phyloP scores from a whole-genome alignment of 2,329 filamentous ascomycete species.

The Fusarium pseudoanthophilum region DNA sequence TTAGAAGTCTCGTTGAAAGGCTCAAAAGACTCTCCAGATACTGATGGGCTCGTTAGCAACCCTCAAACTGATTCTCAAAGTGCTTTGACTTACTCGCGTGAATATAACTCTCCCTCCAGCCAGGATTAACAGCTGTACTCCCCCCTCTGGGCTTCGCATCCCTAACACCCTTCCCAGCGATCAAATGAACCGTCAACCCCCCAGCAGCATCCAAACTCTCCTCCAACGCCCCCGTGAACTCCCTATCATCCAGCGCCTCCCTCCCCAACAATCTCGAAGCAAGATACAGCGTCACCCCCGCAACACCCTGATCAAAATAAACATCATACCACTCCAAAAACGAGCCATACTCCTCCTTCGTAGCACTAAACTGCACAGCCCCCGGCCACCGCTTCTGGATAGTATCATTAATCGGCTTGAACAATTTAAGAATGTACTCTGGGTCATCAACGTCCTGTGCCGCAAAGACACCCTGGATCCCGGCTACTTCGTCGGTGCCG shows the following conservation, averaged over 20 bases:
- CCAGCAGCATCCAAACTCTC: conserved; percentile 46
- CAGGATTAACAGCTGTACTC: conserved; percentile 59
- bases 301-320: conserved; percentile 50
- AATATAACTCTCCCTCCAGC: conserved; percentile 60
- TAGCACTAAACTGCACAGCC: conserved; percentile 29
- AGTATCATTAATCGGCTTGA: conserved; percentile 52
- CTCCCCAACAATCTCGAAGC: conserved; percentile 58
- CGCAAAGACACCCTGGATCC: conserved; percentile 49
- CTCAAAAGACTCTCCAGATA: conserved; percentile 42
- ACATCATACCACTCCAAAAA: conserved; percentile 53
- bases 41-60: conserved; percentile 15
- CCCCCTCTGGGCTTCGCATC: conserved; percentile 58
- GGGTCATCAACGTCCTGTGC: conserved; percentile 51
- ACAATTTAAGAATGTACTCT: conserved; percentile 41
- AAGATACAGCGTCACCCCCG: conserved; percentile 51
- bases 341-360: conserved; percentile 42
- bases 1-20: conserved; percentile 49
- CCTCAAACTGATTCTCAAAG: rapidly evolving
- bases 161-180: conserved; percentile 57
- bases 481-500: conserved; percentile 47
- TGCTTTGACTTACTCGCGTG: conserved; percentile 52
- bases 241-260: conserved; percentile 44
- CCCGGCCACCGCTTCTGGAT: conserved; percentile 52
- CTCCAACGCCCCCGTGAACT: conserved; percentile 52
- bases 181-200: conserved; percentile 51